Evolutionary conservation across 805 yeast genomes (phyloP).

Genomic region (Cyberlindnera samutprakarnensis): DNA sequence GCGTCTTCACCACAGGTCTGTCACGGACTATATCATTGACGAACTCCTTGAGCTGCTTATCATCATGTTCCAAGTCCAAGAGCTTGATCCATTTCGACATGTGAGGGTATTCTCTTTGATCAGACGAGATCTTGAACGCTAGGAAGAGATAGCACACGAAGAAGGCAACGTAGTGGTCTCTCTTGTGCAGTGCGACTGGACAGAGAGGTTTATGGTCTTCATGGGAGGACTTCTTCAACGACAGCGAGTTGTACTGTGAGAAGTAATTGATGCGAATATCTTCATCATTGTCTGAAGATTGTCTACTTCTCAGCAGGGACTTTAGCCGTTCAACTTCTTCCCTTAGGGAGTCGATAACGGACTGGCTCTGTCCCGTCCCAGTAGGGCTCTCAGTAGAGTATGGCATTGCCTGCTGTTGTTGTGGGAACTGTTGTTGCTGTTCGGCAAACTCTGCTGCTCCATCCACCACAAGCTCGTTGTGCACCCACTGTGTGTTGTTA

Average conservation of each 20-base stretch:
- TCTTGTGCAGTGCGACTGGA: slow-evolving; percentile 9
- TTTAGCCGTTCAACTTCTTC: no score
- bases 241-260: slow-evolving; percentile 9
- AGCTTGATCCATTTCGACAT: slow-evolving; percentile 14
- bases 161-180: slow-evolving; percentile 15
- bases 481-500: slow-evolving; percentile 6
- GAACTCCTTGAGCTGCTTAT: slow-evolving; percentile 5
- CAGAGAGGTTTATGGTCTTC: slow-evolving; percentile 18
- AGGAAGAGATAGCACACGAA: slow-evolving; percentile 11
- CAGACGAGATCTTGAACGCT: no score
- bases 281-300: no score
- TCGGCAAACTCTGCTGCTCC: no score
- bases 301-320: no score
- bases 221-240: slow-evolving; percentile 13
- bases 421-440: no score
- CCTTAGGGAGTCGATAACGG: no score
- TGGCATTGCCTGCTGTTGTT: no score
- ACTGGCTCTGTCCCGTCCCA: no score
- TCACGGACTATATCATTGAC: slow-evolving; percentile 6
- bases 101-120: no score
- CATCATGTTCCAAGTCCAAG: slow-evolving; percentile 10
- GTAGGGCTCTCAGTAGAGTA: no score
- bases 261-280: slow-evolving; percentile 9
- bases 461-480: no score
- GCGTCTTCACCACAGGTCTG: slow-evolving; percentile 26